These are phyloP conservation scores for Alternaria rosae DNA, from an alignment of 2,329 filamentous ascomycete species.

Conservation along the genomic window DNA sequence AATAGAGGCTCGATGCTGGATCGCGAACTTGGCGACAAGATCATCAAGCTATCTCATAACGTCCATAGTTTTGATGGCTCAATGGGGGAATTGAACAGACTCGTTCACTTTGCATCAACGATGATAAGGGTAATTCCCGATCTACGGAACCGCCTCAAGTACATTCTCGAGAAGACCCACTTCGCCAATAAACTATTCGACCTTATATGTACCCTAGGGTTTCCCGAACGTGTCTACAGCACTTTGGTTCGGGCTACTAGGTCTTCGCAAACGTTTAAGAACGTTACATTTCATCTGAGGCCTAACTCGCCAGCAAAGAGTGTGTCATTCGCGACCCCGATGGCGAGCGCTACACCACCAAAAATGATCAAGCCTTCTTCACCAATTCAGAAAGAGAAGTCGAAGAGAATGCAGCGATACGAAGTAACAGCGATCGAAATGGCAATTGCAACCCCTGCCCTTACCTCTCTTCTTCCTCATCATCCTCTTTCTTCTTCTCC, in stretches of 20 bases:
- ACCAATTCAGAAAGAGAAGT: neutral
- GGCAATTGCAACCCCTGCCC: rapidly evolving
- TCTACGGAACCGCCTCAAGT: conserved; percentile 1
- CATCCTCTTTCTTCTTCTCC: neutral
- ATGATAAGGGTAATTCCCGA: neutral
- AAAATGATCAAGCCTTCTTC: neutral
- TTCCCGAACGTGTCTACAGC: conserved; percentile 9
- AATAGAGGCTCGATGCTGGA: neutral
- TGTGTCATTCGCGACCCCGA: rapidly evolving
- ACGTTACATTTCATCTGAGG: neutral
- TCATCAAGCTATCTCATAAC: conserved; percentile 7
- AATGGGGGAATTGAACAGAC: neutral
- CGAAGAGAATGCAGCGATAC: neutral
- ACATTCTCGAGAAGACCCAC: conserved; percentile 2
- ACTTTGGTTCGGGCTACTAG: conserved; percentile 14
- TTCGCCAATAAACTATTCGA: conserved; percentile 16
- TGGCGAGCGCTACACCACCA: rapidly evolving
- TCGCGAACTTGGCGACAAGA: neutral
- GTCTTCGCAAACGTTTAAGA: neutral
- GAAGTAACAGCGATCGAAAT: no score
- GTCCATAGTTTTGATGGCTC: neutral
- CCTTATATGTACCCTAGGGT: conserved; percentile 16
- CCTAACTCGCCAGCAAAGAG: neutral
- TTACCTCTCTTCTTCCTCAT: neutral
- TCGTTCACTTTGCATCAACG: neutral